These are phyloP conservation scores for Petunia axillaris DNA, from an alignment of 257 asterid species.

Conservation along the genomic window DNA sequence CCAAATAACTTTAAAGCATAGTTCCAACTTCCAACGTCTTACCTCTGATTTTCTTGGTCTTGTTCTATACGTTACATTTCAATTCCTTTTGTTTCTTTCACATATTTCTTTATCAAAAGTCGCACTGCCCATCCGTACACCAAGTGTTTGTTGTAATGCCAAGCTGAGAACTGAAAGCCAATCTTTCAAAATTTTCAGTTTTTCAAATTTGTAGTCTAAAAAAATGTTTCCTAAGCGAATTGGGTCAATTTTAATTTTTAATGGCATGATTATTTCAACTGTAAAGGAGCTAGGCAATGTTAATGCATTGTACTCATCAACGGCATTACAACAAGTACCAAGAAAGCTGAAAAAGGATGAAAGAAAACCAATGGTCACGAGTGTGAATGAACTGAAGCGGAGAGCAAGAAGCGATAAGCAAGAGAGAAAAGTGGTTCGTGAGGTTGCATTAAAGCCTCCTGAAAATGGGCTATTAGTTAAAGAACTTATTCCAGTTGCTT, in stretches of 20 bases:
- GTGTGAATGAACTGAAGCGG: constrained; percentile 59
- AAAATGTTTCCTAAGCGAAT: constrained; percentile 14
- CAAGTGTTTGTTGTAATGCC: constrained; percentile 18
- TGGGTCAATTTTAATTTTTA: not conserved
- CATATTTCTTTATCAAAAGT: not conserved
- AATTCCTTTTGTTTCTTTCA: not conserved
- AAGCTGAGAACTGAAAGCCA: not conserved
- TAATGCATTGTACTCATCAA: constrained; percentile 35
- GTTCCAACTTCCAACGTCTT: too few species aligned
- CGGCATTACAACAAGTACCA: constrained; percentile 39
- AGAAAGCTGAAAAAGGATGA: constrained; percentile 53
- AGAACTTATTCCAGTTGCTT: constrained; percentile 74
- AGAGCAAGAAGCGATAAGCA: constrained; percentile 50
- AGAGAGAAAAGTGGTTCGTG: constrained; percentile 47
- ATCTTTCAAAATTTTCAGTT: not conserved
- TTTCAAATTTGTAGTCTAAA: not conserved
- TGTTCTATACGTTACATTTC: not conserved
- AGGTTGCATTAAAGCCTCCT: constrained; percentile 57
- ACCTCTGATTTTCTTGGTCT: too few species aligned
- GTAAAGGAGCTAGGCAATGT: not conserved
- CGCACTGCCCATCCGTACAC: not conserved
- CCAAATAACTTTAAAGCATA: too few species aligned
- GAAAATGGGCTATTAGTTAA: constrained; percentile 67
- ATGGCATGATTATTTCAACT: not conserved
- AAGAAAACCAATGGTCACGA: constrained; percentile 69